phyloP scores from a whole-genome alignment of 176 grass and related monocot species.

The Puya raimondii region DNA sequence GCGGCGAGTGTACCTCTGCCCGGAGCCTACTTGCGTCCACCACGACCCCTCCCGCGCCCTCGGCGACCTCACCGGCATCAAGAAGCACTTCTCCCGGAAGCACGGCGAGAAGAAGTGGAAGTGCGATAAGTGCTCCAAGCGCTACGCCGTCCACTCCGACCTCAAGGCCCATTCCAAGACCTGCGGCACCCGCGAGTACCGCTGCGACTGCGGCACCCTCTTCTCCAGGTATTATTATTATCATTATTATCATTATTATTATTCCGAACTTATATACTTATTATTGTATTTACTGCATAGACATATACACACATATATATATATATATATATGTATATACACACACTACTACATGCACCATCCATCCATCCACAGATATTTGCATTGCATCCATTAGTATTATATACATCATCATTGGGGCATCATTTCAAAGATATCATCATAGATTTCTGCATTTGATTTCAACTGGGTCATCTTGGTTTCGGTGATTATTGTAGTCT shows the following conservation, averaged over 20 bases:
- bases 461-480: constrained; percentile 1
- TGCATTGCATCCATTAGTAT: neutral
- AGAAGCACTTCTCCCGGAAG: constrained; percentile 99
- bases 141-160: constrained; percentile 96
- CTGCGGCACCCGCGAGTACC: constrained; percentile 95
- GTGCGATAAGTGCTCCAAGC: constrained; percentile 97
- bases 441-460: constrained; percentile 39
- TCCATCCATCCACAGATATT: neutral
- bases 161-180: constrained; percentile 99
- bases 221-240: constrained; percentile 68
- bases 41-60: constrained; percentile 86
- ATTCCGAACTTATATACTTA: neutral
- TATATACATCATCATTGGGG: constrained; percentile 19
- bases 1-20: constrained; percentile 90
- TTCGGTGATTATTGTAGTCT: constrained; percentile 19
- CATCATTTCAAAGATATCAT: constrained; percentile 37
- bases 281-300: neutral
- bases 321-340: neutral
- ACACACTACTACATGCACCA: neutral
- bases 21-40: constrained; percentile 90
- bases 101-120: constrained; percentile 99
- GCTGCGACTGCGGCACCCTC: constrained; percentile 96
- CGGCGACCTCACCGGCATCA: constrained; percentile 95
- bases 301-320: too few relatives aligned
- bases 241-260: constrained; percentile 9